These are phyloP conservation scores for Eucommia ulmoides DNA, from an alignment of 257 asterid genomes.

Conservation along the genomic window DNA sequence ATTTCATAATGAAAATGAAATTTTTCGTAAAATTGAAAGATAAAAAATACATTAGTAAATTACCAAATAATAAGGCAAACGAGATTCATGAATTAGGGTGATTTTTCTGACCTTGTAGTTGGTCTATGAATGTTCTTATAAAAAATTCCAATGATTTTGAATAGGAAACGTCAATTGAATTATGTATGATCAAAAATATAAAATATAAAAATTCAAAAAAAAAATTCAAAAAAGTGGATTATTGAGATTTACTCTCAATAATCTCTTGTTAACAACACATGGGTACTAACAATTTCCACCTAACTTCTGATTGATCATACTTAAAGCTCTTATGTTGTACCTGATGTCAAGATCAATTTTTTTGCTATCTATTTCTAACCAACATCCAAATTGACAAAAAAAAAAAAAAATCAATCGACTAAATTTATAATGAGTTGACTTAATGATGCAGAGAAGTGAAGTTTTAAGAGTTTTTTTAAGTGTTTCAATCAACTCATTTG, in stretches of 20 bases:
- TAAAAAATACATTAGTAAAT: too few species aligned
- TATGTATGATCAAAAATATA: neutral
- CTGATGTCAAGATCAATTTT: conserved; percentile 55
- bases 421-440: too few species aligned
- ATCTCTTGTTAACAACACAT: conserved; percentile 47
- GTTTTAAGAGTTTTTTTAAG: too few species aligned
- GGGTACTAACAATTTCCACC: conserved; percentile 28
- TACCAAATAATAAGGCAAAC: neutral
- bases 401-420: too few species aligned
- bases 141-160: conserved; percentile 37
- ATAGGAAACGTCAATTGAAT: neutral
- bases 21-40: conserved; percentile 30
- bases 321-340: conserved; percentile 47
- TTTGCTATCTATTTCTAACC: conserved; percentile 30
- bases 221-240: conserved; percentile 4
- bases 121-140: conserved; percentile 58
- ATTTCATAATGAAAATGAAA: conserved; percentile 1
- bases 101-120: conserved; percentile 54
- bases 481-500: too few species aligned
- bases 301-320: conserved; percentile 50
- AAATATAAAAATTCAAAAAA: neutral
- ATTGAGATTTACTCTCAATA: conserved; percentile 44
- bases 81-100: conserved; percentile 2
- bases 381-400: too few species aligned
- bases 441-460: too few species aligned